These are phyloP conservation scores for Paecilomyces niveus DNA, from an alignment of 2,329 filamentous ascomycete genomes.

Conservation along the genomic window DNA sequence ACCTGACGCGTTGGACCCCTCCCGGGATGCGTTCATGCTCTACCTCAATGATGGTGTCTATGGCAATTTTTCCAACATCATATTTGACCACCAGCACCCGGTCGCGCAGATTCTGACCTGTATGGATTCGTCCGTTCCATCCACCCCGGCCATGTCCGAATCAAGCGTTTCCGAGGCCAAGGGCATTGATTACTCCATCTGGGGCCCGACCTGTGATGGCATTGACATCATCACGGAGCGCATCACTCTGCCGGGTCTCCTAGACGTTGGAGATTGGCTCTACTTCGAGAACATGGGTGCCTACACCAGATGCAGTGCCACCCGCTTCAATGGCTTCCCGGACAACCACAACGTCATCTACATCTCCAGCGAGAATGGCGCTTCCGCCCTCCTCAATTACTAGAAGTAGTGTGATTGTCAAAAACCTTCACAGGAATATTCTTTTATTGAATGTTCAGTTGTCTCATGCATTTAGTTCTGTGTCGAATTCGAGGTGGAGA, in stretches of 20 bases:
- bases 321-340: conserved; percentile 94
- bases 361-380: conserved; percentile 87
- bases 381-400: conserved; percentile 60
- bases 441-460: not conserved
- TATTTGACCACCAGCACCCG: conserved; percentile 96
- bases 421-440: not conserved
- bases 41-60: conserved; percentile 98
- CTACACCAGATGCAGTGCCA: conserved; percentile 97
- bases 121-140: conserved; percentile 55
- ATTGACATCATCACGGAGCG: conserved; percentile 89
- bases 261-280: conserved; percentile 94
- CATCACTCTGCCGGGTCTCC: conserved; percentile 65
- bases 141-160: conserved; percentile 23
- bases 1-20: conserved; percentile 52
- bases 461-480: not conserved
- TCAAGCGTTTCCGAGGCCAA: conserved; percentile 18
- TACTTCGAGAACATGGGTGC: conserved; percentile 99
- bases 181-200: conserved; percentile 82
- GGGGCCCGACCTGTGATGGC: conserved; percentile 96
- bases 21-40: conserved; percentile 70
- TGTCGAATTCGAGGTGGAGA: not conserved
- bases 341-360: conserved; percentile 91
- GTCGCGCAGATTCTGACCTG: conserved; percentile 70
- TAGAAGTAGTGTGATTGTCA: conserved; percentile 10
- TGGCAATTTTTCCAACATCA: conserved; percentile 98